Evolutionary conservation across 768 basidiomycete species (phyloP).

Genomic region (Pisolithus marmoratus): DNA sequence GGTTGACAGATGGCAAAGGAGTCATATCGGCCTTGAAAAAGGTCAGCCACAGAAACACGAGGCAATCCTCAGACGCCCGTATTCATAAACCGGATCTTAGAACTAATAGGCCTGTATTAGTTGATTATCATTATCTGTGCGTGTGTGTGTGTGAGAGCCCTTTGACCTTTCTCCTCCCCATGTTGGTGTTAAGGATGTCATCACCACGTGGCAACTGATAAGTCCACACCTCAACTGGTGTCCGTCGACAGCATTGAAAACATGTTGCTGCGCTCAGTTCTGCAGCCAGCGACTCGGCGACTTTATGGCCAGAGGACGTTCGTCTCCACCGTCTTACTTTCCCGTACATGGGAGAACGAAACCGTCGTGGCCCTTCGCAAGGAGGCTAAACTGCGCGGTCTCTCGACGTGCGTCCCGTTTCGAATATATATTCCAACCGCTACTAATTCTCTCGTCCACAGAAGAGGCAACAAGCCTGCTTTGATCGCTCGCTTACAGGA

Average conservation of each 20-base stretch:
- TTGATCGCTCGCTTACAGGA: conserved; percentile 51
- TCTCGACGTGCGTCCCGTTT: conserved; percentile 41
- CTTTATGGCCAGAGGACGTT: conserved; percentile 27
- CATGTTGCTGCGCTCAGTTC: conserved; percentile 19
- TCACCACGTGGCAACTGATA: no score
- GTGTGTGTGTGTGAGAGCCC: background rate
- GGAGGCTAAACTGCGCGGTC: conserved; percentile 50
- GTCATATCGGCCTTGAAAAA: conserved; percentile 23
- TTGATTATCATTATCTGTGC: background rate
- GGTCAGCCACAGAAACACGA: conserved; percentile 54
- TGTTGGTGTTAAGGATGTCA: no score
- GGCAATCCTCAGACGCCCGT: conserved; percentile 31
- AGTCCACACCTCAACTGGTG: no score
- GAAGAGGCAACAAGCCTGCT: conserved; percentile 54
- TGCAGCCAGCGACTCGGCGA: conserved; percentile 4
- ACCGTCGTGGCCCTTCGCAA: conserved; percentile 43
- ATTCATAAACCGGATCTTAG: no score
- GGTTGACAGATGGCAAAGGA: conserved; percentile 23
- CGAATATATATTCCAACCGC: no score
- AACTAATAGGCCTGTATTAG: no score
- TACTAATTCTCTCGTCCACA: conserved; percentile 19
- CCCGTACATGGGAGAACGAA: conserved; percentile 50
- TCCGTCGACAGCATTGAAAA: no score
- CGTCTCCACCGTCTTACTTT: conserved; percentile 53
- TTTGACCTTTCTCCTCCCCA: no score